Evolutionary conservation across 2,329 filamentous ascomycete genomes (phyloP).

Genomic region (Penicillium psychrosexuale): DNA sequence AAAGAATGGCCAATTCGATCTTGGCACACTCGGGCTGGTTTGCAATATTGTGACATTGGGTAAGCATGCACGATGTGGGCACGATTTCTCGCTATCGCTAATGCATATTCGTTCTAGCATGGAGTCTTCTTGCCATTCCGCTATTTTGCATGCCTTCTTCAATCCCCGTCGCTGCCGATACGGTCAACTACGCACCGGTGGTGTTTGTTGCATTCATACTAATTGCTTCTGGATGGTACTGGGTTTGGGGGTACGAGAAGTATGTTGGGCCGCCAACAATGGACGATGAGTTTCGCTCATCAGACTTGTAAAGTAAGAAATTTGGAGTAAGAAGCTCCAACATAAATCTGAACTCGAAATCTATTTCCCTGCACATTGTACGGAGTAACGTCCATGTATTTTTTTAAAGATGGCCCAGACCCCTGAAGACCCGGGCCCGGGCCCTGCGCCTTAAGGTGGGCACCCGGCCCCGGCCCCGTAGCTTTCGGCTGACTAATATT

Average conservation of each 20-base stretch:
- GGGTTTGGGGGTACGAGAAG: conserved; percentile 64
- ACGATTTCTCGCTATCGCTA: not conserved
- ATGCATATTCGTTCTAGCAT: conserved; percentile 35
- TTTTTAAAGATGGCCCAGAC: not conserved
- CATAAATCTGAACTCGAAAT: not conserved
- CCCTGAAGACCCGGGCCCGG: not conserved
- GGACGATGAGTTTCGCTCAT: conserved; percentile 9
- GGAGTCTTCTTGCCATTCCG: conserved; percentile 65
- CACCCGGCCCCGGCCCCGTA: not conserved
- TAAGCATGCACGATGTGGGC: conserved; percentile 38
- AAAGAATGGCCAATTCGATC: conserved; percentile 38
- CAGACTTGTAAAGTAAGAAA: not conserved
- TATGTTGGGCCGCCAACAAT: conserved; percentile 21
- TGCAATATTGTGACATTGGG: conserved; percentile 62
- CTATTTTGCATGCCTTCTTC: conserved; percentile 58
- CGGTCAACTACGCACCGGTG: conserved; percentile 69
- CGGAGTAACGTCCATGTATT: too few relatives aligned
- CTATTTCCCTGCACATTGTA: too few relatives aligned
- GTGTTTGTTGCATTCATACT: conserved; percentile 64
- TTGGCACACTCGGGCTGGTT: conserved; percentile 58
- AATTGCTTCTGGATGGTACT: conserved; percentile 64
- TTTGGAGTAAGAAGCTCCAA: not conserved
- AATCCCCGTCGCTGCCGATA: conserved; percentile 56
- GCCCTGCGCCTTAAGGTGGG: not conserved
- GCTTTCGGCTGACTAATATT: not conserved